Base-by-base conservation (phyloP, 495 filamentous ascomycete genomes). In the Penicillium fimorum region DNA sequence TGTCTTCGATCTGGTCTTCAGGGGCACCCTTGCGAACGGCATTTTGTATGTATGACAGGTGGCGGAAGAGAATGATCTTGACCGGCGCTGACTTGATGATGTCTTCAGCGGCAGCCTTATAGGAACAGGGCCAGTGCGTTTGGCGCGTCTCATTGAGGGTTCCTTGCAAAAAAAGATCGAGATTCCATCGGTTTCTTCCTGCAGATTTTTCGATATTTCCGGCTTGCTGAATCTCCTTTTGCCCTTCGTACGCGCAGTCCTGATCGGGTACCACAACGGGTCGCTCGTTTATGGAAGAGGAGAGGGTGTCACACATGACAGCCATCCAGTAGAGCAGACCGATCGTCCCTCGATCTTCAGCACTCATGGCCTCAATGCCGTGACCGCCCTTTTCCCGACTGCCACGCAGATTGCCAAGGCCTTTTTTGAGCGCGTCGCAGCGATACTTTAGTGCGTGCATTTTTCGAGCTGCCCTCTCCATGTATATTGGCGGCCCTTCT, bases 241-340 rank as follows among this genome's bases (percentile, higher is more conserved):
- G 47, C 30, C 11, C 7, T 37, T 55, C 53, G 35, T 53, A 35
- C 47, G 59, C 52, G 53, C 71, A 73, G 49, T 77, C 74, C 51
- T 72, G 69, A 51, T 76, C 73, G 6, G 69, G 62, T 17, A 77
- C 64, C 24, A 70, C 72, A 17, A 75, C 57, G n/a, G 70, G 71
- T 11, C 73, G 65, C 38, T 71, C 61, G 48, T 71, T 63, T 59
- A 75, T 75, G 12, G 72, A 70, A 3, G 74, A 69, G 22, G 74
- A 73, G 32, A 76, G 52, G 15, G 74, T 77, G 42, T 77, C 74
- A 46, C 74, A 71, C 73, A 76, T 77, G 32, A 77, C 56, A 10
- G 62, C 70, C 17, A 76, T 66, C 74, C 74, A 77, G 51, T 68
- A 75, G 3, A 77, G 55, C 17, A 71, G 62, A 24, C 70, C 67